phyloP scores from a whole-genome alignment of 768 basidiomycete genomes.

The Dendrothele bispora region DNA sequence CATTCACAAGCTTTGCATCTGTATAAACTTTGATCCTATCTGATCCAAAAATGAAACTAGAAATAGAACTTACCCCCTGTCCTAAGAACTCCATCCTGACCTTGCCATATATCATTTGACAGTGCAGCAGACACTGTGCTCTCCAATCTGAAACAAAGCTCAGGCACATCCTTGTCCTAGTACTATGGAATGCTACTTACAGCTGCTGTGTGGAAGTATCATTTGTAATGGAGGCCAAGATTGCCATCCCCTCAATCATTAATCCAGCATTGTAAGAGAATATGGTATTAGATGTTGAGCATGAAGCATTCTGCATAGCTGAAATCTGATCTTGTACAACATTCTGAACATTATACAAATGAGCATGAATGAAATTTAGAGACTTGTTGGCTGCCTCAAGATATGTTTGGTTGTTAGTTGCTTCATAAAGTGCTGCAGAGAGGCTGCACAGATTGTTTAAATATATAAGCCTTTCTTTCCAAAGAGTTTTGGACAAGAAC shows the following conservation, averaged over 20 bases:
- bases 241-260: slow-evolving; percentile 13
- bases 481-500: neutral
- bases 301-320: slow-evolving; percentile 7
- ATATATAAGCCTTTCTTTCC: neutral
- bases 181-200: slow-evolving; percentile 4
- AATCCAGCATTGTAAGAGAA: slow-evolving; percentile 10
- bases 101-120: neutral
- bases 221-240: slow-evolving; percentile 8
- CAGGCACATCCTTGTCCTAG: neutral
- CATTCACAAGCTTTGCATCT: slow-evolving; percentile 6
- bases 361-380: slow-evolving; percentile 9
- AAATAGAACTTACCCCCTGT: neutral
- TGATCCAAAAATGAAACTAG: neutral
- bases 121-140: neutral
- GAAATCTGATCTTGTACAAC: slow-evolving; percentile 7
- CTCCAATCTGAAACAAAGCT: slow-evolving; percentile 1
- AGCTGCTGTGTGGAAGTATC: slow-evolving; percentile 3
- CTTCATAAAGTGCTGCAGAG: slow-evolving; percentile 10
- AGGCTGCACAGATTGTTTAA: neutral
- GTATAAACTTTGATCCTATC: neutral
- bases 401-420: slow-evolving; percentile 9
- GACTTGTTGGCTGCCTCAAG: slow-evolving; percentile 7
- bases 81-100: neutral
- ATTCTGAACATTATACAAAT: slow-evolving; percentile 4
- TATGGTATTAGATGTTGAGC: neutral